Base-by-base conservation (phyloP, 805 yeast genomes). In the Lipomyces sp. region DNA sequence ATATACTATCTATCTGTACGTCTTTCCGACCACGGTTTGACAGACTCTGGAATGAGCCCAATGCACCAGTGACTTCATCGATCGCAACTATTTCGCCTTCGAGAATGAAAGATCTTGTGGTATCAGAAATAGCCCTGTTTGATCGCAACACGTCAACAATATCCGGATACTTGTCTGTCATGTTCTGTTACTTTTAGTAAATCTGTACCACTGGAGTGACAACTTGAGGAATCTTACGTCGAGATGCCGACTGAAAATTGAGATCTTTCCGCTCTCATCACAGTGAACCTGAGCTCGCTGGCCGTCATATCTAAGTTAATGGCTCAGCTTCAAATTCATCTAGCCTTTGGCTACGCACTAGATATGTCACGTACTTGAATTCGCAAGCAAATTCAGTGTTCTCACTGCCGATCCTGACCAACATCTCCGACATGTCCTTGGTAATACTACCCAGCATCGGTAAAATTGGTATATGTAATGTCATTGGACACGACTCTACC, bases 361-460 rank as follows among this genome's bases (percentile, higher is more conserved):
- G 34, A 1, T 11, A 29, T 24, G 34, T 29, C 24, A 29, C 54
- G 24, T 68, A 73, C 56, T 73, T 73, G 61, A 55, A 73, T 53
- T 73, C 75, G 60, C 75, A 73, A 2, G 73, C 62, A 57, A 73
- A 73, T 39, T 67, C 61, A 10, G 60, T 64, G 34, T 35, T 37
- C 33, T 50, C 42, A 33, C 64, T 51, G 4, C 59, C 57, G 5
- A 72, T 53, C 34, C 37, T 59, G 1, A 53, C 53, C 33, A 71
- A 53, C 68, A 72, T 62, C 11, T 73, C 74, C 3, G 66, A 34
- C 33, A 72, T 24, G 39, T 73, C 74, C n/a, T 67, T 61, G 35
- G 75, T 73, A 42, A 71, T 72, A 48, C 71, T 62, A 2, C 75
- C 75, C n/a, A 73, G 63, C 75, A 73, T 73, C 6, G 75, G 74